Conservation (phyloP, 2,329 filamentous ascomycete genomes). For the Dactylella cylindrospora region DNA sequence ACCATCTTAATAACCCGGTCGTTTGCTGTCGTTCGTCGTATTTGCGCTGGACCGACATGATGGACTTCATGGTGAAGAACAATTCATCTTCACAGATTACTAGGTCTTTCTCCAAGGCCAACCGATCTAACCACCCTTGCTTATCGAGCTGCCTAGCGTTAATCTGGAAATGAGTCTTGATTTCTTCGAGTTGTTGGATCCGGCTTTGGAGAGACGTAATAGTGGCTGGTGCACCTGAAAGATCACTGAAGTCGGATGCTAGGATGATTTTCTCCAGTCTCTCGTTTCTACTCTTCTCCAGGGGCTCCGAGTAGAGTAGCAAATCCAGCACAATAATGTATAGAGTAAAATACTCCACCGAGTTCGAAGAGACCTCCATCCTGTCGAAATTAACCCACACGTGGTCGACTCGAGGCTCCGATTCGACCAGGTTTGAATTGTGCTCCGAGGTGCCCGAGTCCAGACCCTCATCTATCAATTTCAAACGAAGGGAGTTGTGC, state of each 20-base stretch:
- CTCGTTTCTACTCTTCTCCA: conserved; percentile 96
- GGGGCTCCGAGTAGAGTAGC: conserved; percentile 89
- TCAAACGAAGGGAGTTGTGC: conserved; percentile 93
- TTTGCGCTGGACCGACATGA: conserved; percentile 91
- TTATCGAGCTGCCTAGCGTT: conserved; percentile 84
- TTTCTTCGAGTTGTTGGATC: conserved; percentile 89
- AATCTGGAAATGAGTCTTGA: conserved; percentile 94
- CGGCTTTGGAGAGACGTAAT: conserved; percentile 87
- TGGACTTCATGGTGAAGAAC: conserved; percentile 99
- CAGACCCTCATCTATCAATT: conserved; percentile 84
- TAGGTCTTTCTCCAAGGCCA: conserved; percentile 85
- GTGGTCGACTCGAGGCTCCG: conserved; percentile 86
- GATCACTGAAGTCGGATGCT: conserved; percentile 95
- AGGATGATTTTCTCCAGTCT: conserved; percentile 98
- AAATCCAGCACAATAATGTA: conserved; percentile 98
- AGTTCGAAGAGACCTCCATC: conserved; percentile 92
- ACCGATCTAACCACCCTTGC: conserved; percentile 85
- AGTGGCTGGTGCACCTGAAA: conserved; percentile 89
- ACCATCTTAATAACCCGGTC: conserved; percentile 83
- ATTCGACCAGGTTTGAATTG: conserved; percentile 58
- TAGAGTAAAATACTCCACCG: conserved; percentile 93
- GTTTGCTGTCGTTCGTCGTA: conserved; percentile 72
- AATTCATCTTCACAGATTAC: conserved; percentile 90
- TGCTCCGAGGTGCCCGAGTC: conserved; percentile 55
- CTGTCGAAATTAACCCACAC: conserved; percentile 96